Conservation (phyloP, 1,139 yeast species). For the Arxiozyma slooffiae region DNA sequence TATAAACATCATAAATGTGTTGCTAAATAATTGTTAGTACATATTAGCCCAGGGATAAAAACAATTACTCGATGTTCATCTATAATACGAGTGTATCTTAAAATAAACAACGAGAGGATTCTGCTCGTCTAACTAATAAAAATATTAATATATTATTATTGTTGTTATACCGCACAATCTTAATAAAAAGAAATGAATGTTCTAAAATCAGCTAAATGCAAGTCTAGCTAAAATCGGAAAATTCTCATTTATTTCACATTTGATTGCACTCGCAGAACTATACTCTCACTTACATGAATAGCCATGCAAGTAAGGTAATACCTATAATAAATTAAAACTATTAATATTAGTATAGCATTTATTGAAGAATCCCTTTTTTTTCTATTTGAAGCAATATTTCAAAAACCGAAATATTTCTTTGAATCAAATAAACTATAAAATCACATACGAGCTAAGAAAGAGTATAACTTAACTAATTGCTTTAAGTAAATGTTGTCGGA, state of each 20-base stretch:
- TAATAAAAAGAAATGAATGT: neutral
- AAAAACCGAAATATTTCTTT: neutral
- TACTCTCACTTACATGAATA: neutral
- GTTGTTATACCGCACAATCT: conserved; percentile 13
- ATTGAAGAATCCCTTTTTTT: conserved; percentile 12
- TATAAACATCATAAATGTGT: neutral
- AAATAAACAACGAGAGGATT: conserved; percentile 18
- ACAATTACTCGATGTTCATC: neutral
- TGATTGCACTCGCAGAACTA: conserved; percentile 53
- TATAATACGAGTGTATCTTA: neutral
- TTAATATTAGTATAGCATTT: conserved; percentile 1
- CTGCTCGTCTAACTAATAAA: conserved; percentile 20
- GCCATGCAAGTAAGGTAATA: neutral
- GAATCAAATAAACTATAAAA: neutral
- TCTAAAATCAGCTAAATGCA: neutral
- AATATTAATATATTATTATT: neutral
- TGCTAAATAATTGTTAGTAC: conserved; percentile 18
- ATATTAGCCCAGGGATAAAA: conserved; percentile 5
- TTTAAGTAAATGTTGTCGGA: conserved; percentile 98
- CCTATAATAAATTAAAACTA: conserved; percentile 1
- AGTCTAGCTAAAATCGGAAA: too few species aligned
- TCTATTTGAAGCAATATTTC: neutral
- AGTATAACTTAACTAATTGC: conserved; percentile 93
- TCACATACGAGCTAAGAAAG: conserved; percentile 97
- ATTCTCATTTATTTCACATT: too few species aligned